phyloP scores from a whole-genome alignment of 1,284 basidiomycete species.

The Fomitopsis schrenkii region DNA sequence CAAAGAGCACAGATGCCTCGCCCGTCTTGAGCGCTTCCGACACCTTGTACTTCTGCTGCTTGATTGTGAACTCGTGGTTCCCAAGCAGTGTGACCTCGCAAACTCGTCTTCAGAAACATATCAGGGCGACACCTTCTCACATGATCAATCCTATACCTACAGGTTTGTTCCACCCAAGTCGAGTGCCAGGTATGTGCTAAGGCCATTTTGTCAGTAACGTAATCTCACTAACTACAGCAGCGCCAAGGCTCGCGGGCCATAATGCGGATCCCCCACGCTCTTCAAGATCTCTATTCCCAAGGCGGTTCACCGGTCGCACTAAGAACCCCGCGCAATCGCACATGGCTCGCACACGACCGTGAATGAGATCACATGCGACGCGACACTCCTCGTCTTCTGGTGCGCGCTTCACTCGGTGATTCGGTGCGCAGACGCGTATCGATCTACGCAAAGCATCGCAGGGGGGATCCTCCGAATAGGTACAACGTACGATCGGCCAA shows the following conservation, averaged over 20 bases:
- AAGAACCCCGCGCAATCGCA: not conserved
- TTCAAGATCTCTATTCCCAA: not conserved
- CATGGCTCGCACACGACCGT: not conserved
- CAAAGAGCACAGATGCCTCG: constrained; percentile 79
- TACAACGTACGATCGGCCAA: not conserved
- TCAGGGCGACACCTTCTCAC: not conserved
- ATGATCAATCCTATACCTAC: constrained; percentile 41
- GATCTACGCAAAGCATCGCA: not conserved
- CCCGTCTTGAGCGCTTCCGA: constrained; percentile 89
- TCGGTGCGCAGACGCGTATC: not conserved
- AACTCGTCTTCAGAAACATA: constrained; percentile 61
- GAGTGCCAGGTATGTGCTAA: constrained; percentile 87
- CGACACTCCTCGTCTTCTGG: not conserved
- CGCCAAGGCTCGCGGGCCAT: too few relatives aligned
- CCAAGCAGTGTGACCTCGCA: constrained; percentile 92
- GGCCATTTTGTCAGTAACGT: constrained; percentile 7
- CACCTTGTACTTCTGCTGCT: constrained; percentile 93
- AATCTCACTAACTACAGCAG: not conserved
- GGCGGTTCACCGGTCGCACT: not conserved
- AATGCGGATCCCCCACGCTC: not conserved
- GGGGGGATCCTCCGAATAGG: not conserved
- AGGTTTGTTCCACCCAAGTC: constrained; percentile 96
- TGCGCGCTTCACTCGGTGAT: not conserved
- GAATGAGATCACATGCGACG: constrained; percentile 1
- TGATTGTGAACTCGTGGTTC: constrained; percentile 82